Percentiles rank a stretch among this genome's conserved stretches.
Evolutionary conservation across 1,284 basidiomycete genomes (phyloP).

Genomic region (Coniferiporia sulphurascens): DNA sequence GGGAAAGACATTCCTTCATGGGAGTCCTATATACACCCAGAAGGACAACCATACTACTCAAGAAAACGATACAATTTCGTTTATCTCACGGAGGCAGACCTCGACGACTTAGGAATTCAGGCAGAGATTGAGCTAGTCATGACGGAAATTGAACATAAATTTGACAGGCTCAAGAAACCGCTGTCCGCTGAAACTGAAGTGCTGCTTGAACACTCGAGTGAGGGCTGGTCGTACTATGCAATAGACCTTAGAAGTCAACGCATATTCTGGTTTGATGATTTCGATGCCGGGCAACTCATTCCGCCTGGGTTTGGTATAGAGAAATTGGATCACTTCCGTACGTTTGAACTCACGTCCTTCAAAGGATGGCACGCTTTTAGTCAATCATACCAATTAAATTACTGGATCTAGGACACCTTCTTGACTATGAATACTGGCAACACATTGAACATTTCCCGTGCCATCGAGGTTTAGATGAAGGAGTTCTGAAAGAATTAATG

Average conservation of each 20-base stretch:
- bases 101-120: neutral
- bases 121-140: constrained; percentile 5
- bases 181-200: constrained; percentile 3
- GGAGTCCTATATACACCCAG: constrained; percentile 12
- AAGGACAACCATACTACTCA: constrained; percentile 10
- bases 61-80: neutral
- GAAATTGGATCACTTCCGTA: neutral
- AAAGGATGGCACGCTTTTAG: neutral
- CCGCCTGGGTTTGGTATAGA: neutral
- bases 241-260: constrained; percentile 33
- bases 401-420: neutral
- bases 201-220: neutral
- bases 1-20: neutral
- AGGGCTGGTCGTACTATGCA: constrained; percentile 36
- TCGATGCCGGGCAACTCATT: neutral
- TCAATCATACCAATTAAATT: neutral
- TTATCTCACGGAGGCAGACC: constrained; percentile 3
- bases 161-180: neutral
- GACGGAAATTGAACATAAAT: neutral
- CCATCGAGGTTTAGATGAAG: constrained; percentile 31
- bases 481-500: constrained; percentile 39
- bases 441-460: constrained; percentile 50
- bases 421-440: constrained; percentile 29
- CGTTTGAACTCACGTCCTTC: neutral
- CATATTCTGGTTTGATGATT: constrained; percentile 33